Conservation (phyloP, 495 filamentous ascomycete genomes). For the Thermothielavioides terrestris region DNA sequence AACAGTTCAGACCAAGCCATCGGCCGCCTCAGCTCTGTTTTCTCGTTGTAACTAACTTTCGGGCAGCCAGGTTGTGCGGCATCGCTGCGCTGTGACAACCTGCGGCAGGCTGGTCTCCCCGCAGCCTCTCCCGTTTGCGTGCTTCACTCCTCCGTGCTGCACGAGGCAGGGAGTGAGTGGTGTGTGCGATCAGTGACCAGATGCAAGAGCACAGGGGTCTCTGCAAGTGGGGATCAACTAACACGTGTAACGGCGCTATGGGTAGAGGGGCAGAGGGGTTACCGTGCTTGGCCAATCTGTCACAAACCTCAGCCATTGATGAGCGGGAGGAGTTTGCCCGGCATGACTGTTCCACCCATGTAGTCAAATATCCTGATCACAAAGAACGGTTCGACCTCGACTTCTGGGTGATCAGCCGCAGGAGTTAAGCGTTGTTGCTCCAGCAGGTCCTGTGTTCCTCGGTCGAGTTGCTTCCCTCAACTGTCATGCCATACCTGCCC, state of each 20-base stretch:
- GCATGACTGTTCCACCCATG: too few species aligned
- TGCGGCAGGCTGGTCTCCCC: background rate
- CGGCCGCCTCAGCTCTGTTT: background rate
- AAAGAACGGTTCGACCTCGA: too few species aligned
- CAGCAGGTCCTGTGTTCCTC: too few species aligned
- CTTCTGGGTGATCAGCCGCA: too few species aligned
- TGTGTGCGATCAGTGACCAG: background rate
- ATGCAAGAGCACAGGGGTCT: background rate
- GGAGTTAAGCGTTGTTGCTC: too few species aligned
- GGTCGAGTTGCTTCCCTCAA: too few species aligned
- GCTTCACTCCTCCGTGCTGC: conserved; percentile 7
- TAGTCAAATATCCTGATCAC: too few species aligned
- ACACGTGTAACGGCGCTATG: conserved; percentile 20
- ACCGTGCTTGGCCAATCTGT: too few species aligned
- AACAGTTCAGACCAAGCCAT: background rate
- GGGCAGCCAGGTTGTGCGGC: background rate
- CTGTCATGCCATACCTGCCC: too few species aligned
- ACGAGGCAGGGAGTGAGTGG: background rate
- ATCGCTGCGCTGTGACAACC: background rate
- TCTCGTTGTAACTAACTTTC: background rate
- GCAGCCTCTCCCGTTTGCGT: background rate
- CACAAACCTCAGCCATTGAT: too few species aligned
- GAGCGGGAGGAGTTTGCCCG: too few species aligned
- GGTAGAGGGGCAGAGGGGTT: conserved; percentile 1
- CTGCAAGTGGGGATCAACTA: conserved; percentile 12